Base-by-base conservation (phyloP, 169 alveolate genomes). In the Cryptosporidium sp. region DNA sequence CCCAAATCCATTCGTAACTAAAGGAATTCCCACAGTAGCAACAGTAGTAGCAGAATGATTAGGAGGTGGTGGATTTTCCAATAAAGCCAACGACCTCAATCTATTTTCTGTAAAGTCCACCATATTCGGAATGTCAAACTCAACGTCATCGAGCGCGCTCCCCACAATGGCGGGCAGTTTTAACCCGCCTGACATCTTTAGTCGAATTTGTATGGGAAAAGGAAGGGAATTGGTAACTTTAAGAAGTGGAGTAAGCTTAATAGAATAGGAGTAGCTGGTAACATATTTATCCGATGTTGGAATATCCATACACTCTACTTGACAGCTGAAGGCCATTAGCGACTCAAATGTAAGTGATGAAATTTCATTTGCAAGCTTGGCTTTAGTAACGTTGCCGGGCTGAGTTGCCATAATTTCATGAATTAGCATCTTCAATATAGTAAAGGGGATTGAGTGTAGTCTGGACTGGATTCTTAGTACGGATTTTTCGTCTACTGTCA, bases 211-310 rank as follows among this genome's bases (percentile, higher is more conserved):
- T 9, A 80, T 80, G n/a, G 89, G 89, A 65, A 80, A 80, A 26
- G 89, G 89, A 3, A 80, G 26, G 5, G 75, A 62, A 48, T 80
- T 80, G 3, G 75, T 80, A 14, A 80, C 26, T 33, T 59, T 80
- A 2, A 80, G 48, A 8, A 80, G 51, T 1, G 89, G 89, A 37
- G 89, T 80, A 16, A 80, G 48, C 26, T 80, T 65, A 14, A 80
- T 65, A 16, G 89, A 43, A 48, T 80, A 80, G 2, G 80, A 41
- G 18, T 80, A 80, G 55, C 89, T 80, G 10, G 89, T 80, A 7
- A 80, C 89, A 26, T 80, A 80, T 29, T 80, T 80, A 9, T 80
- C 89, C 7, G 75, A 59, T 10, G 89, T 80, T 7, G 89, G 89
- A 29, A 80, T 80, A 33, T 80, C 89, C 89, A 80, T 48, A 1